Base-by-base conservation (phyloP, 257 asterid genomes). In the Capsicum chinense region DNA sequence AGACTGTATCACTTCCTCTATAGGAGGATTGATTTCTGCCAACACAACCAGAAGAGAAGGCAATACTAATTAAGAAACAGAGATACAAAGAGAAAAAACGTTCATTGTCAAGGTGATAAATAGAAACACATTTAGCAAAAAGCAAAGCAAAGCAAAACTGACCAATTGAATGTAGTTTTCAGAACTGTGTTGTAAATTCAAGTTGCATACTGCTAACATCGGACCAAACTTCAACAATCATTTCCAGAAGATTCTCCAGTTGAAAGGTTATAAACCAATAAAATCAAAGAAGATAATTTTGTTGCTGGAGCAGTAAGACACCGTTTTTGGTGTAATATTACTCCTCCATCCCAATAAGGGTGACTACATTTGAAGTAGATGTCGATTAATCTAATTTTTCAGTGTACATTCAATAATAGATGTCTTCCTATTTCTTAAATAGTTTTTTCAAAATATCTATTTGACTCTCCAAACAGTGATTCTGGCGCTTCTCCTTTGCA, bases 121-220 rank as follows among this genome's bases (percentile, higher is more conserved):
- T 13, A 50, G 71, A 50, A 68, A 59, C 60, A 68, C 37, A 68
- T 42, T 33, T 1, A 10, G 82, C 21, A 21, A 21, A 5, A 52
- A 57, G 26, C 26, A 0, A 66, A 37, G 4, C 26, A 44, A 66
- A 21, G 42, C 14, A 56, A n/a, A 21, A 56, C 37, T 82, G 57
- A 88, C 99, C 99, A 84, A 95, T 95, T 26, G 99, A 95, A 67
- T 94, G 99, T 84, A 95, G 93, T 91, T 95, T 95, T 66, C 99
- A 93, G 84, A 94, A 94, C 89, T 95, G 97, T 64, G 99, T 95
- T 47, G 98, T 94, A 80, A 92, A 92, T 87, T 95, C 99, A 15
- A 95, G 93, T 83, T 94, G 97, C 87, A 89, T 87, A 33, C 79
- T 86, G 79, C 87, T 88, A 80, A 94, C 99, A 84, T 83, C 89